phyloP scores from a whole-genome alignment of 352 stramenopile species.

The Phytopythium chamaehyphon region DNA sequence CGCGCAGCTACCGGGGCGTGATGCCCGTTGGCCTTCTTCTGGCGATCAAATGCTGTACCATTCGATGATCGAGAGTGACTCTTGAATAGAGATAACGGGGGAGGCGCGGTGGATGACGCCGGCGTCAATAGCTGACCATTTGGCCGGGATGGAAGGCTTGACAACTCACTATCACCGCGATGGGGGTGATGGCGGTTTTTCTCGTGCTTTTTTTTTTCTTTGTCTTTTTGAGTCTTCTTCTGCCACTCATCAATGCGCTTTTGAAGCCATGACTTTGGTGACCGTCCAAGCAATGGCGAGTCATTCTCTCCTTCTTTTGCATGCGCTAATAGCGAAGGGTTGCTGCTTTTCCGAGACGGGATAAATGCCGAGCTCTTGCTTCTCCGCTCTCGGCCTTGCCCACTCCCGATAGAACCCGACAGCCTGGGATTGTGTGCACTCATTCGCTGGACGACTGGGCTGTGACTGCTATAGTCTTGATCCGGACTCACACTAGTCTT shows the following conservation, averaged over 20 bases:
- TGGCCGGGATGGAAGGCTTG: neutral
- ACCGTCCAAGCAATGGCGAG: constrained; percentile 35
- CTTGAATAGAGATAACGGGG: constrained; percentile 2
- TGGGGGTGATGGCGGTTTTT: constrained; percentile 54
- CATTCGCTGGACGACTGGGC: constrained; percentile 6
- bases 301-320: constrained; percentile 29
- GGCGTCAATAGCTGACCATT: neutral
- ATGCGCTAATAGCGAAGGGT: constrained; percentile 5
- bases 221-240: constrained; percentile 73
- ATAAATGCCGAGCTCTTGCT: constrained; percentile 74
- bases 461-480: constrained; percentile 26
- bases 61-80: constrained; percentile 17
- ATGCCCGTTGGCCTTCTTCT: constrained; percentile 20
- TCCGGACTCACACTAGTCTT: constrained; percentile 30
- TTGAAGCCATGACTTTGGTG: constrained; percentile 72
- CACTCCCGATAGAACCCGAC: constrained; percentile 5
- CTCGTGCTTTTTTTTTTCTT: constrained; percentile 74
- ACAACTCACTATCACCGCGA: constrained; percentile 22
- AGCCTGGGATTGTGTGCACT: constrained; percentile 3
- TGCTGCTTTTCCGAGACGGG: constrained; percentile 25
- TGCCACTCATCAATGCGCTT: constrained; percentile 73
- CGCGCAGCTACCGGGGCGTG: constrained; percentile 1
- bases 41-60: constrained; percentile 19
- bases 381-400: constrained; percentile 34
- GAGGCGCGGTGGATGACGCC: neutral